phyloP scores from a whole-genome alignment of 2,329 filamentous ascomycete genomes.

The Didymella pomorum region DNA sequence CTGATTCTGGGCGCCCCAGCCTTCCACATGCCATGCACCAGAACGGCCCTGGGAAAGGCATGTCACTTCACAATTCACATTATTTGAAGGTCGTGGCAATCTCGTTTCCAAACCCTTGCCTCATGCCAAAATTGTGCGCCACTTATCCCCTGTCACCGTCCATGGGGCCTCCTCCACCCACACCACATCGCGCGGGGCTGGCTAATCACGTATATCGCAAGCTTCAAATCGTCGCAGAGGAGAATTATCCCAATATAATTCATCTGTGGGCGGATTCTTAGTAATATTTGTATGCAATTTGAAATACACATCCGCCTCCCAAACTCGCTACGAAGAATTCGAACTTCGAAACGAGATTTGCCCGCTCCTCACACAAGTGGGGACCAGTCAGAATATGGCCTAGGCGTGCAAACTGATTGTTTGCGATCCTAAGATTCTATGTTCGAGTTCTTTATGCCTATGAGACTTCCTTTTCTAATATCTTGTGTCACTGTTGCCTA shows the following conservation, averaged over 20 bases:
- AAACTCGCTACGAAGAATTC: background rate
- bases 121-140: background rate
- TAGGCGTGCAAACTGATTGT: background rate
- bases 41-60: too few relatives aligned
- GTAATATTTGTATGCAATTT: background rate
- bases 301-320: background rate
- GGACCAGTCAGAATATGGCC: background rate
- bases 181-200: background rate
- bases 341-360: background rate
- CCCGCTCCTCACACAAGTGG: background rate
- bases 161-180: background rate
- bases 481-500: background rate
- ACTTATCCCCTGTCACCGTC: background rate
- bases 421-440: background rate
- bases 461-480: background rate
- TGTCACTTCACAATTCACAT: too few relatives aligned
- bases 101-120: background rate
- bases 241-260: background rate
- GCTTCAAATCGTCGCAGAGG: background rate
- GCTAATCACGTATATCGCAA: background rate
- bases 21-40: too few relatives aligned
- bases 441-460: background rate
- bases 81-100: too few relatives aligned
- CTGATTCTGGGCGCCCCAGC: too few relatives aligned
- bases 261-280: background rate